Base-by-base conservation (phyloP, 2,329 filamentous ascomycete species). In the Endoconidiophora laricicola region DNA sequence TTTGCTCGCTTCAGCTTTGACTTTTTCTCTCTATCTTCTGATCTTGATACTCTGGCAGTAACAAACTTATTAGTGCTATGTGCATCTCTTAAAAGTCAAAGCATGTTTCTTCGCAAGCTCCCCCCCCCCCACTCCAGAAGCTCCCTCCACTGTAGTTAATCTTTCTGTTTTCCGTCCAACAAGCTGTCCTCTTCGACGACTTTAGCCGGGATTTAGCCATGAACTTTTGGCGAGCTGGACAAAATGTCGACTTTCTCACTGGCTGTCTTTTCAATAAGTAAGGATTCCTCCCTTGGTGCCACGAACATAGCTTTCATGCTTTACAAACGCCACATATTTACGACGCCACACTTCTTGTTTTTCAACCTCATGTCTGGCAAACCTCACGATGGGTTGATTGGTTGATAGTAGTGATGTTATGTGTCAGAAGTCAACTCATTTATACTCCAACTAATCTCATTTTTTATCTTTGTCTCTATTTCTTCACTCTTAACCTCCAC, bases 161-260 rank as follows among this genome's bases (percentile, higher is more conserved):
- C 4, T 33, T 33, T 7, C 26, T 33, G 7, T n/a, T 33, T 33
- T 33, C 29, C 12, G 4, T 33, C 48, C 48, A 49, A 49, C 45
- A 48, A 50, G 49, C 49, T 51, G 49, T 51, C 49, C 49, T 47
- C 44, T 51, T 51, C 44, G 39, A 6, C 12, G 14, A 20, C 40
- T 42, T 53, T 22, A 37, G 45, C 47, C 48, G 48, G 39, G 29
- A 41, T 50, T 49, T 37, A 46, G 26, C 50, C 46, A 42, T 16
- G 7, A 2, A 16, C 12, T 1, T 12, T 33, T 12, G 29, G 29
- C 12, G 29, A 33, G 29, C 29, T 33, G 12, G 12, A 33, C 26
- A 33, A 33, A 33, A 33, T 33, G 29, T 9, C 29, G 29, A 33
- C 29, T 29, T 29, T 10, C 12, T 5, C 7, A 29, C 7, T 10